phyloP scores from a whole-genome alignment of 2,329 filamentous ascomycete species.

The Nannizzia gypsea region DNA sequence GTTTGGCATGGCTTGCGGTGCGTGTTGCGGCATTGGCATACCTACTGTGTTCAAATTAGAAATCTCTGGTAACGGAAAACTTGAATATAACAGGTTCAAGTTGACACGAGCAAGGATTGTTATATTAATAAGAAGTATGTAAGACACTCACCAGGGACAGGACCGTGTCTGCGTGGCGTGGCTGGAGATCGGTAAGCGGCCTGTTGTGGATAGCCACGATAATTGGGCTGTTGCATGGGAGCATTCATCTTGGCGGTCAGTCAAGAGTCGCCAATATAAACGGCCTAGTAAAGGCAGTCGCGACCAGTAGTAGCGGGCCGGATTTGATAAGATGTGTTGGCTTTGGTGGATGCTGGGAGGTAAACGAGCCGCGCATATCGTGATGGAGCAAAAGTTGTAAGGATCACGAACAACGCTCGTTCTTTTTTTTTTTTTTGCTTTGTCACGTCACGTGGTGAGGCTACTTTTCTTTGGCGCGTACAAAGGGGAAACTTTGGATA shows the following conservation, averaged over 20 bases:
- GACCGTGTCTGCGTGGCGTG: conserved; percentile 30
- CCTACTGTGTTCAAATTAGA: conserved; percentile 20
- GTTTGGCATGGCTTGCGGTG: conserved; percentile 25
- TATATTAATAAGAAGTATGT: not conserved
- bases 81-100: not conserved
- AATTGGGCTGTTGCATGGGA: conserved; percentile 33
- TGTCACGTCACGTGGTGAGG: not conserved
- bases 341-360: not conserved
- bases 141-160: conserved; percentile 27
- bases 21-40: conserved; percentile 25
- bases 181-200: conserved; percentile 32
- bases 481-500: not conserved
- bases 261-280: not conserved
- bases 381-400: conserved; percentile 1
- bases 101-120: conserved; percentile 1
- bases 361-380: conserved; percentile 2
- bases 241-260: conserved; percentile 21
- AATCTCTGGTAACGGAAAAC: not conserved
- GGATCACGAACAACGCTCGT: not conserved
- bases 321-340: not conserved
- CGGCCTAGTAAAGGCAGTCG: not conserved
- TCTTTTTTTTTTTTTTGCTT: not conserved
- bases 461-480: not conserved
- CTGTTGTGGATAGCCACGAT: conserved; percentile 30
- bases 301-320: not conserved